These are phyloP conservation scores for Nannizziopsis barbatae DNA, from an alignment of 2,329 filamentous ascomycete species.

Conservation along the genomic window DNA sequence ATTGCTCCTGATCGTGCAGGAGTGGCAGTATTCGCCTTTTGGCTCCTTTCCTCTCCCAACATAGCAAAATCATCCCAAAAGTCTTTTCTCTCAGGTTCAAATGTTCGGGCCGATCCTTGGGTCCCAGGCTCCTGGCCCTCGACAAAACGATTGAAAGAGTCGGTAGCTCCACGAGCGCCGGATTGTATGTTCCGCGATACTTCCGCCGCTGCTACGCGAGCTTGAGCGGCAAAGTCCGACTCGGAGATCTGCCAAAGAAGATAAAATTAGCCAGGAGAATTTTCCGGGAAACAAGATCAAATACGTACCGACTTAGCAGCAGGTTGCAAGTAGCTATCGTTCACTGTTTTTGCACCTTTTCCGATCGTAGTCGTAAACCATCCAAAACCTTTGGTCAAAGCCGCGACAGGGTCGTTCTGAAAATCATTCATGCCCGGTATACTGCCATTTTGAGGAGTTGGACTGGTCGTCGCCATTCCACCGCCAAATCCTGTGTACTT, in stretches of 20 bases:
- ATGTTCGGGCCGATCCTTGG: conserved; percentile 37
- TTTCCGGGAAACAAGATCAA: not conserved
- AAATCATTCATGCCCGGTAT: conserved; percentile 73
- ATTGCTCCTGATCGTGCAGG: conserved; percentile 39
- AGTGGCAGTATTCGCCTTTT: conserved; percentile 19
- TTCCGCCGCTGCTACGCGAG: conserved; percentile 46
- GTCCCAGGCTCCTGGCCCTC: conserved; percentile 49
- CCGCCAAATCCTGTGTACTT: conserved; percentile 89
- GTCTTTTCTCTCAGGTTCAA: conserved; percentile 58
- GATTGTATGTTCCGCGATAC: conserved; percentile 51
- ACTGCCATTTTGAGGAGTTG: conserved; percentile 19
- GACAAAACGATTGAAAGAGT: conserved; percentile 75
- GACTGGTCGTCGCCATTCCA: conserved; percentile 45
- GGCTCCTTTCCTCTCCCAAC: conserved; percentile 37
- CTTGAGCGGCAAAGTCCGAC: conserved; percentile 62
- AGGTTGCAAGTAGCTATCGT: conserved; percentile 84
- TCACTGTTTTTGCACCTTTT: conserved; percentile 83
- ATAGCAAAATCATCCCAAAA: conserved; percentile 90
- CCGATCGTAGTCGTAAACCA: conserved; percentile 84
- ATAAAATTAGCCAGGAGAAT: not conserved
- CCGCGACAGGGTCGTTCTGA: conserved; percentile 79
- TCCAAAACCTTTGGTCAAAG: conserved; percentile 82
- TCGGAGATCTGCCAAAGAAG: conserved; percentile 54
- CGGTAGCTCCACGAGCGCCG: conserved; percentile 62
- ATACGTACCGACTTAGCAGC: conserved; percentile 68